Evolutionary conservation across 129 eudicot genomes (phyloP).

Genomic region (Scalesia atractyloides): DNA sequence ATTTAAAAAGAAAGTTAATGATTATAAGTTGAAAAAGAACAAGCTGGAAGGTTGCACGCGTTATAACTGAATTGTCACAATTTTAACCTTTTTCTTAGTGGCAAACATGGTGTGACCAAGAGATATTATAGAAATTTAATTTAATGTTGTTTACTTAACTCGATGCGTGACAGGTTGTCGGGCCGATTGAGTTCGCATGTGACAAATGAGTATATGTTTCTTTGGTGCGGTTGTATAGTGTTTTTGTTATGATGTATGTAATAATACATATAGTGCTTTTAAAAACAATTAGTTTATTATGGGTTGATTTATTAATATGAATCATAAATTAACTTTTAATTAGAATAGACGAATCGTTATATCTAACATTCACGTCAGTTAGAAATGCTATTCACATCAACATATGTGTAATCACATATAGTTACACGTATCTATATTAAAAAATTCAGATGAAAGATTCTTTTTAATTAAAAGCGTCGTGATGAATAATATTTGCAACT

Average conservation of each 20-base stretch:
- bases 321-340: too few relatives aligned
- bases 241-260: neutral
- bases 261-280: neutral
- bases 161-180: neutral
- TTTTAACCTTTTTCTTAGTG: neutral
- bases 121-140: neutral
- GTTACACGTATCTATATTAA: too few relatives aligned
- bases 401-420: too few relatives aligned
- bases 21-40: neutral
- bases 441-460: too few relatives aligned
- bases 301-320: too few relatives aligned
- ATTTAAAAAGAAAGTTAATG: neutral
- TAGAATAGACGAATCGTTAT: too few relatives aligned
- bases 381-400: too few relatives aligned
- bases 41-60: neutral
- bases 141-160: neutral
- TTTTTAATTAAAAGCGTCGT: too few relatives aligned
- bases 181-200: neutral
- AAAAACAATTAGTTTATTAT: neutral
- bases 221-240: neutral
- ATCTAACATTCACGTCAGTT: too few relatives aligned
- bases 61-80: neutral
- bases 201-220: neutral
- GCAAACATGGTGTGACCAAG: conserved; percentile 1
- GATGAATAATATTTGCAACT: too few relatives aligned